A percentile compares a stretch with the other conserved stretches of the same genome.
Evolutionary conservation across 176 grass and related monocot species (phyloP).

Genomic region (Musa acuminata): DNA sequence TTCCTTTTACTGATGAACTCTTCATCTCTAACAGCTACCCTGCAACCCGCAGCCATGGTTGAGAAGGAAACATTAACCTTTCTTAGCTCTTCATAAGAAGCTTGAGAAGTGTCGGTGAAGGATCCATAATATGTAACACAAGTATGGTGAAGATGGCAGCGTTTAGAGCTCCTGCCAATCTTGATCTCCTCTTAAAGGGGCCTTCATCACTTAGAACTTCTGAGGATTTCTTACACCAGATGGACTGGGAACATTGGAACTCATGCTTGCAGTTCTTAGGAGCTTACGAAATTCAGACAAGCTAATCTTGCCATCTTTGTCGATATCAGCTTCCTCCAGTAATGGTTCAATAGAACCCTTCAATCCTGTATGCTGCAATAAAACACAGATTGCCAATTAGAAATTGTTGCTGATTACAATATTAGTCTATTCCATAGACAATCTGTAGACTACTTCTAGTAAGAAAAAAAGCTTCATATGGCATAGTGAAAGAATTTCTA

Average conservation of each 20-base stretch:
- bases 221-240: slow-evolving; percentile 8
- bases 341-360: slow-evolving; percentile 13
- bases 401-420: neutral
- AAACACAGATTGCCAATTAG: neutral
- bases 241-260: slow-evolving; percentile 11
- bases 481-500: too few relatives aligned
- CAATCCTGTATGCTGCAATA: slow-evolving; percentile 11
- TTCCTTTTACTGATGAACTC: too few relatives aligned
- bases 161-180: neutral
- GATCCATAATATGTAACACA: neutral
- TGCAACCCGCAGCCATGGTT: neutral
- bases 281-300: slow-evolving; percentile 18
- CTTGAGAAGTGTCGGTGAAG: neutral
- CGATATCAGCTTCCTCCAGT: slow-evolving; percentile 18
- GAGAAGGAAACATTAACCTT: neutral
- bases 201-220: neutral
- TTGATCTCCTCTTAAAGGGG: neutral
- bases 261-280: slow-evolving; percentile 20
- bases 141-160: neutral
- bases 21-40: neutral
- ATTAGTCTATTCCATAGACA: neutral
- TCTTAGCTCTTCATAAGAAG: neutral
- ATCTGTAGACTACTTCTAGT: neutral
- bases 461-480: neutral
- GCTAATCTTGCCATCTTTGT: slow-evolving; percentile 22